Percentiles rank a stretch among this genome's conserved stretches.
Conservation (phyloP, 306 rosid genomes). For the Sicyos baderoa region DNA sequence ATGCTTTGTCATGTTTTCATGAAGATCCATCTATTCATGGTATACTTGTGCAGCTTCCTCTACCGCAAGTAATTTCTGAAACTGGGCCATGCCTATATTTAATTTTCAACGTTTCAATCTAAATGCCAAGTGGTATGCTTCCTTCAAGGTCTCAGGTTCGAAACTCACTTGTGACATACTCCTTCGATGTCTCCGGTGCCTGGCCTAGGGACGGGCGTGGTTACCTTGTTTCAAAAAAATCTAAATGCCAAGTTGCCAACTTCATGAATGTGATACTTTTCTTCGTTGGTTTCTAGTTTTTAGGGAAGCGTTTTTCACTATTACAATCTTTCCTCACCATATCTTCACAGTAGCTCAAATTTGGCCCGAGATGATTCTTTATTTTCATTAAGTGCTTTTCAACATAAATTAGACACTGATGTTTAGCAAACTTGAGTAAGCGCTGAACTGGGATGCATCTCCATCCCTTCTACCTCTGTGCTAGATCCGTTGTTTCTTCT, state of each 20-base stretch:
- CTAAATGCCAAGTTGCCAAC: background rate
- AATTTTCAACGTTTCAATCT: constrained; percentile 8
- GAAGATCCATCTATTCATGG: constrained; percentile 81
- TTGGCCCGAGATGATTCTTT: background rate
- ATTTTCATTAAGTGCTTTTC: background rate
- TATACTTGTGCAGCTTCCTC: constrained; percentile 94
- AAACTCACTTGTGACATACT: too few relatives aligned
- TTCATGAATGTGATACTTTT: background rate
- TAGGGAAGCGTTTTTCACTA: background rate
- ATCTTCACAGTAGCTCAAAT: background rate
- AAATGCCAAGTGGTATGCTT: background rate
- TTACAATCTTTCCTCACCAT: background rate
- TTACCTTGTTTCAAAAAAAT: too few relatives aligned
- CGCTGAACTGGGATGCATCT: too few relatives aligned
- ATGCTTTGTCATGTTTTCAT: constrained; percentile 46
- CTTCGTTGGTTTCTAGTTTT: background rate
- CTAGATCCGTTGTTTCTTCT: too few relatives aligned
- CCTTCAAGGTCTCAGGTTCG: too few relatives aligned
- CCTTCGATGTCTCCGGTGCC: too few relatives aligned
- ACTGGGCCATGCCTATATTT: constrained; percentile 25
- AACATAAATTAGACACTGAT: background rate
- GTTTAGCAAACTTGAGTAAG: background rate
- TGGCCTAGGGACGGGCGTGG: too few relatives aligned
- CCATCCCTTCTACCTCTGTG: too few relatives aligned
- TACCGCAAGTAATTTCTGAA: constrained; percentile 72